Base-by-base conservation (phyloP, 371 early-diverging fungal genomes). In the Apophysomyces trapeziformis region DNA sequence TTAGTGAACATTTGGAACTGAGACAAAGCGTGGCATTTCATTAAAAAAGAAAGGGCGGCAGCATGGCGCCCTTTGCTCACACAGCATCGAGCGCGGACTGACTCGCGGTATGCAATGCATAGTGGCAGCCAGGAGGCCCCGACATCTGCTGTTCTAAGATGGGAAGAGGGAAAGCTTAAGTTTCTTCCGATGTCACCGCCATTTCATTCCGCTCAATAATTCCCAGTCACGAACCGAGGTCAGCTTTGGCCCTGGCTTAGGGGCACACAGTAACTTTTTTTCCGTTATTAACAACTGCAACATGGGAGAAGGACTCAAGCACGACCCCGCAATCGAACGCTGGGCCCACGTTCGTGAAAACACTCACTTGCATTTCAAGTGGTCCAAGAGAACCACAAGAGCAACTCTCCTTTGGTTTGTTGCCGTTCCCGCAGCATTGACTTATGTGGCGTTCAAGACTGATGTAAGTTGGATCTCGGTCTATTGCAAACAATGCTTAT, bases 341-440 rank as follows among this genome's bases (percentile, higher is more conserved):
- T 89, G 89, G 89, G 85, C 86, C 36, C 77, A 74, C 69, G 74
- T 89, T 64, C 87, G 89, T 78, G 87, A 89, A 69, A 85, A 86
- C 66, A 84, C 85, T 37, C 82, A 84, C 58, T 71, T 81, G 66
- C 76, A 84, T 70, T 89, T 82, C 65, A 61, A 65, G 21, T 86
- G 85, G 85, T 87, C 77, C 71, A 63, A 68, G 58, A 79, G 84
- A 71, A 89, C 75, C 56, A 64, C 79, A 36, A 78, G 85, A 65
- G 63, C 64, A 21, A 71, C 85, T 32, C 70, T 78, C 35, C 35
- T 85, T 32, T 84, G 84, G 79, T 79, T 82, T 64, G 68, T 83
- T 50, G 79, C 69, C 65, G 75, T 87, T 59, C 89, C 89, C 44
- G 77, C 78, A 64, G 87, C 81, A 41, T 69, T 87, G 44, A 80